Base-by-base conservation (phyloP, 2,329 filamentous ascomycete species). In the Nannizziopsis barbatae region DNA sequence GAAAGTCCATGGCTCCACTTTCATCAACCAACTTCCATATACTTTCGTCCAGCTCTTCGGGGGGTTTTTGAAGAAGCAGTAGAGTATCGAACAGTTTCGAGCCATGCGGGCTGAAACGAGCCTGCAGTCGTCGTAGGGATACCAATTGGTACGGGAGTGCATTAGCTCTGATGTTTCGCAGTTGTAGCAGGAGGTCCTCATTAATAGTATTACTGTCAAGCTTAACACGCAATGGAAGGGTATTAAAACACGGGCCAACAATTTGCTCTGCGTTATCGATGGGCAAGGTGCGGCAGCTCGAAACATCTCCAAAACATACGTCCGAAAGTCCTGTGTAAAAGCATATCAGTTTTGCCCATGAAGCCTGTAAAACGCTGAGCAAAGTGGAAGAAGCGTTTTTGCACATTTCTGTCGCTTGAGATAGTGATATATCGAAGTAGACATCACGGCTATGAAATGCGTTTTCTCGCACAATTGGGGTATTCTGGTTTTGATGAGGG, bases 221-320 rank as follows among this genome's bases (percentile, higher is more conserved):
- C 30, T 78, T 66, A 12, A 79, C 66, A 20, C 86, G 76, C 1
- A 88, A 60, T 0, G 89, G 87, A 10, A 95, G 66, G 0, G 89
- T 94, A 60, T 95, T 95, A 71, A 95, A 95, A 62, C 87, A 94
- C 0, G 89, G 89, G 0, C 86, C 87, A n/a, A 93, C 77, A 5
- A 95, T 75, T 3, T 74, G 71, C 33, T 89, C 80, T 9, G 90
- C 70, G 0, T 75, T 76, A 5, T 83, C 74, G 2, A 89, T 63
- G 0, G 77, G 67, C 8, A 86, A 61, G 0, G 80, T 82, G 6
- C 89, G 79, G 1, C 89, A 88, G 58, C 80, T 89, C 49, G 90
- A 75, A 2, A 95, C 82, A 57, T 86, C 92, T 0, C 90, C 89
- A 58, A 95, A 95, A 62, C 86, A 92, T 4, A 95, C 58, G 58